Base-by-base conservation (phyloP, 2,329 filamentous ascomycete genomes). In the Lecanicillium sp. region DNA sequence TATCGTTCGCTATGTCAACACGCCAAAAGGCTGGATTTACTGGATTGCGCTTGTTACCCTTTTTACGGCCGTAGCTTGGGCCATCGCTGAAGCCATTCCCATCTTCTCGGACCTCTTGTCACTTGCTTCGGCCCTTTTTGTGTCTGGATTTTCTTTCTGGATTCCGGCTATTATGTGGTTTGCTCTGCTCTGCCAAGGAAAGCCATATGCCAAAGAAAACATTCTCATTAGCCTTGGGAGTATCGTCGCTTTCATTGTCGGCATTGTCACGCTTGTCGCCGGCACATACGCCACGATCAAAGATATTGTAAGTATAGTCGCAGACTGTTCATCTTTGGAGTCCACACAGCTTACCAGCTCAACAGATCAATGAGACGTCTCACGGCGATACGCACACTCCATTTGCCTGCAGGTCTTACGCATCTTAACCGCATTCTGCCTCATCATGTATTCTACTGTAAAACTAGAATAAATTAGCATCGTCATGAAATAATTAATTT, bases 1-100 rank as follows among this genome's bases (percentile, higher is more conserved):
- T 3, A 50, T 69, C 41, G 58, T 58, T 40, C 62, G 62, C 38
- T 70, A 58, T 52, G 61, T 71, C 57, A 63, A 64, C 50, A 64
- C 62, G 3, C 51, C 51, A 31, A 57, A 49, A 50, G 62, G 62
- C 20, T 64, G 61, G 62, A 46, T 54, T 38, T 57, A 54, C 11
- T 83, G 82, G 82, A 51, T 77, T 4, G 62, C 44, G 3, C 73
- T 85, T 16, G 71, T 75, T 28, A 55, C 67, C 2, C 46, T 54
- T 28, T 55, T 79, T 27, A 85, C 80, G 65, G 35, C 80, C 9
- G 33, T 80, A 13, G 76, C 77, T 2, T 86, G 78, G 72, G 54
- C 85, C 46, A 77, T 87, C 44, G 80, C 82, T 9, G 74, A 81
- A 49, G 74, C 78, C 1, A 80, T 86, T 33, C 83, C 83, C 2